phyloP scores from a whole-genome alignment of 2,329 filamentous ascomycete genomes.

The Amauroascus verrucosus region DNA sequence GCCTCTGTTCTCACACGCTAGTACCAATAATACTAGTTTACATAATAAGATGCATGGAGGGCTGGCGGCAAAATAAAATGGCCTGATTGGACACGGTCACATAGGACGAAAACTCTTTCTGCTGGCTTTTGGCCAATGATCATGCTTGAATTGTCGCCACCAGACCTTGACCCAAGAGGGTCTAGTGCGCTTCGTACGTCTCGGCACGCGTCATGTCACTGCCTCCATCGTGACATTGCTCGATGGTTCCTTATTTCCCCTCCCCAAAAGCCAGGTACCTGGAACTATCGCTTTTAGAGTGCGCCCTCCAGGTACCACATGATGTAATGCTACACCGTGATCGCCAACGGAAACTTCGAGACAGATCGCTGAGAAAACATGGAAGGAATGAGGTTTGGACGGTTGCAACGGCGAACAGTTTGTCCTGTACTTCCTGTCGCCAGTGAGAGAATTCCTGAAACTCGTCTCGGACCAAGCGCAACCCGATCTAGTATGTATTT shows the following conservation, averaged over 20 bases:
- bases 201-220: no score
- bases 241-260: no score
- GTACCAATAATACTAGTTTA: no score
- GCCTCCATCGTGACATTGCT: no score
- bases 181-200: background rate
- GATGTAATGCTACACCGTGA: background rate
- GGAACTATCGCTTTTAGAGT: conserved; percentile 4
- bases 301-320: conserved; percentile 7
- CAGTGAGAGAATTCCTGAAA: background rate
- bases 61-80: background rate
- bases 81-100: background rate
- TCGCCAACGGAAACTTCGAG: no score
- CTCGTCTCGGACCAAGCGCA: background rate
- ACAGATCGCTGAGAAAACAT: background rate
- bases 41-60: no score
- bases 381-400: background rate
- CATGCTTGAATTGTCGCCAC: no score
- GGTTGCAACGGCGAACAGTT: background rate
- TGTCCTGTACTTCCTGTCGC: no score
- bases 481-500: no score
- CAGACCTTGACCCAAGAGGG: no score
- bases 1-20: no score
- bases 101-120: background rate
- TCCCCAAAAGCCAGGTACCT: conserved; percentile 3
- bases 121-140: no score